Conservation (phyloP, 768 basidiomycete species). For the Lepiota venenata region DNA sequence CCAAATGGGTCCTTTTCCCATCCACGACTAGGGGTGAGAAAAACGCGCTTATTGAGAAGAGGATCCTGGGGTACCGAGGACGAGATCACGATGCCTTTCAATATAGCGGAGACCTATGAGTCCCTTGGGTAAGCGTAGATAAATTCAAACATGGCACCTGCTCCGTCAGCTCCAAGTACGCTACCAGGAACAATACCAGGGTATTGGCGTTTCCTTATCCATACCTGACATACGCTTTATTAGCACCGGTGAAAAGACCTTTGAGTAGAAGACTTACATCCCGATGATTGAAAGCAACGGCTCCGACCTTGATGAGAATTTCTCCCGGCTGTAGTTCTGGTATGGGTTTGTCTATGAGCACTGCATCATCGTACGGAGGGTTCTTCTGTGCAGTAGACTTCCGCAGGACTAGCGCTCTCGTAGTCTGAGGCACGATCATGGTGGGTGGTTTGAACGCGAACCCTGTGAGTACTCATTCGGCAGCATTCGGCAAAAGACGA, state of each 20-base stretch:
- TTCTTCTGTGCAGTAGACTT: background rate
- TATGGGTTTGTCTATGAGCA: conserved; percentile 46
- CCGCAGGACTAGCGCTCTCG: background rate
- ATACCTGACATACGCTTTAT: conserved; percentile 42
- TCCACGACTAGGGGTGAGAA: conserved; percentile 74
- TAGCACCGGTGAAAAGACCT: background rate
- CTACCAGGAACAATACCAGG: conserved; percentile 57
- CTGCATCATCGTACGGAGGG: conserved; percentile 40
- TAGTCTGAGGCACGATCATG: background rate
- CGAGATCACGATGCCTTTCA: conserved; percentile 63
- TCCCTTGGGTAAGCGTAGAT: background rate
- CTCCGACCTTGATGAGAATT: conserved; percentile 63
- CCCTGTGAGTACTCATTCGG: background rate
- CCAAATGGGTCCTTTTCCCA: conserved; percentile 64
- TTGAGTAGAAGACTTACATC: conserved; percentile 42
- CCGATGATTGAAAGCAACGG: conserved; percentile 75
- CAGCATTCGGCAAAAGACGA: too few species aligned
- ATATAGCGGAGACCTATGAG: background rate
- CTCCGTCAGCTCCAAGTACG: conserved; percentile 71
- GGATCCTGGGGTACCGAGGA: conserved; percentile 49
- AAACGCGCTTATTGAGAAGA: conserved; percentile 62
- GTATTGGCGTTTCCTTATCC: conserved; percentile 70
- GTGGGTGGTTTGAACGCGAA: background rate
- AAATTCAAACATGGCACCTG: conserved; percentile 45
- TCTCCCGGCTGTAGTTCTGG: conserved; percentile 51